Percentiles rank a stretch among this genome's conserved stretches.
Evolutionary conservation across 2,329 filamentous ascomycete species (phyloP).

Genomic region (Colletotrichum destructivum): DNA sequence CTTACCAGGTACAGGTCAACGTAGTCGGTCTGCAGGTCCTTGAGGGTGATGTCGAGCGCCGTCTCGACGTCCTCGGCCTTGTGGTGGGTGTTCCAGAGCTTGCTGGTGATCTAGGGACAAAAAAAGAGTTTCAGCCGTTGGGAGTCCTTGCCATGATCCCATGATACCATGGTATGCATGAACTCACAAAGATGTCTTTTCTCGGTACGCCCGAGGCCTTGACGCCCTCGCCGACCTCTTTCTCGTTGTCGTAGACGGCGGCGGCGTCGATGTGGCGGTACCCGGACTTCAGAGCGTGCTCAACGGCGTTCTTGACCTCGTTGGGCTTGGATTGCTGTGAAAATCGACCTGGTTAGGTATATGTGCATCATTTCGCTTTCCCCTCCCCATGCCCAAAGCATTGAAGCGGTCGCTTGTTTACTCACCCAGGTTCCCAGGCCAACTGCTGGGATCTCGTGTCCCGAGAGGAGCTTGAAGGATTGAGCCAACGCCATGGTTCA

Average conservation of each 20-base stretch:
- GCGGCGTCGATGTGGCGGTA: constrained; percentile 75
- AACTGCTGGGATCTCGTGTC: constrained; percentile 51
- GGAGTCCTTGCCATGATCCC: background rate
- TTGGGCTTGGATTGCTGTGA: constrained; percentile 65
- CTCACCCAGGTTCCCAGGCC: constrained; percentile 54
- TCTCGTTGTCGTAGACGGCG: constrained; percentile 75
- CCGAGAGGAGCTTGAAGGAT: constrained; percentile 51
- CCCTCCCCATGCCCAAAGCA: too few species aligned
- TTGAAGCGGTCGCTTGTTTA: constrained; percentile 26
- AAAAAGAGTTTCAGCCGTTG: constrained; percentile 2
- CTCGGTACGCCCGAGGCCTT: constrained; percentile 61
- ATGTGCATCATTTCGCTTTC: too few species aligned
- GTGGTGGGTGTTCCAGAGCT: constrained; percentile 55
- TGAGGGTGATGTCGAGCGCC: constrained; percentile 49
- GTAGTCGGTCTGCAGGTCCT: constrained; percentile 51
- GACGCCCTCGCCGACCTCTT: constrained; percentile 67
- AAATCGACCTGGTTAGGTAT: background rate
- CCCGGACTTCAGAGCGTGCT: constrained; percentile 68
- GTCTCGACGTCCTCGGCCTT: constrained; percentile 48
- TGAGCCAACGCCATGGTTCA: constrained; percentile 46
- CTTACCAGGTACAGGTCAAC: constrained; percentile 51
- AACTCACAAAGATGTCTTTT: constrained; percentile 61
- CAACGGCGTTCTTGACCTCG: constrained; percentile 63
- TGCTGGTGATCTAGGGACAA: constrained; percentile 45
- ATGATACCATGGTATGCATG: background rate